Evolutionary conservation across 257 asterid genomes (phyloP).

Genomic region (Cinchona pubescens): DNA sequence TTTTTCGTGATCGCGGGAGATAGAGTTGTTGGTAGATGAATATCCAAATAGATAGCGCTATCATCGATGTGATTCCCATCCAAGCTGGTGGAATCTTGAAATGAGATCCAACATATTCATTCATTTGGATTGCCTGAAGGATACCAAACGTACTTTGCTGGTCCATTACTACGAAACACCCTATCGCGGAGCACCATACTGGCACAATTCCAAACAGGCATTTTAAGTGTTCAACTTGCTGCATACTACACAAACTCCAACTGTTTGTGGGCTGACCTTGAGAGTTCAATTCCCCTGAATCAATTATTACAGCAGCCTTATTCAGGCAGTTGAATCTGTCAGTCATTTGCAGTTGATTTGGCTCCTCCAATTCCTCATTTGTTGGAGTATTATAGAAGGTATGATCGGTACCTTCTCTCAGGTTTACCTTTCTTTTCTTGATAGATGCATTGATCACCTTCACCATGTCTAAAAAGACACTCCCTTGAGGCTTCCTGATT

Average conservation of each 20-base stretch:
- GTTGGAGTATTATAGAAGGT: conserved; percentile 34
- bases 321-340: conserved; percentile 44
- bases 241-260: conserved; percentile 66
- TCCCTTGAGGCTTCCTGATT: conserved; percentile 41
- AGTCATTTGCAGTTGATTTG: background rate
- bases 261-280: conserved; percentile 33
- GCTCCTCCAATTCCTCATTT: conserved; percentile 22
- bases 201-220: conserved; percentile 52
- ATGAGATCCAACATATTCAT: conserved; percentile 35
- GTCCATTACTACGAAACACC: conserved; percentile 67
- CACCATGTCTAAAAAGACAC: conserved; percentile 54
- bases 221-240: conserved; percentile 60
- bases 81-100: conserved; percentile 76
- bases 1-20: conserved; percentile 34
- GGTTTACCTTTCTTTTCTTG: conserved; percentile 34
- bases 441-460: conserved; percentile 49
- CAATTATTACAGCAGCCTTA: conserved; percentile 54
- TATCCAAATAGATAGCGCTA: conserved; percentile 69
- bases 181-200: conserved; percentile 64
- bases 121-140: conserved; percentile 67
- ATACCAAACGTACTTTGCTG: conserved; percentile 62
- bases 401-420: background rate
- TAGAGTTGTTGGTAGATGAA: conserved; percentile 52
- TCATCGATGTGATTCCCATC: conserved; percentile 77
- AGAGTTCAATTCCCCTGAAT: conserved; percentile 39